Evolutionary conservation across 106 monocot genomes (phyloP).

Genomic region (Allium sativum): DNA sequence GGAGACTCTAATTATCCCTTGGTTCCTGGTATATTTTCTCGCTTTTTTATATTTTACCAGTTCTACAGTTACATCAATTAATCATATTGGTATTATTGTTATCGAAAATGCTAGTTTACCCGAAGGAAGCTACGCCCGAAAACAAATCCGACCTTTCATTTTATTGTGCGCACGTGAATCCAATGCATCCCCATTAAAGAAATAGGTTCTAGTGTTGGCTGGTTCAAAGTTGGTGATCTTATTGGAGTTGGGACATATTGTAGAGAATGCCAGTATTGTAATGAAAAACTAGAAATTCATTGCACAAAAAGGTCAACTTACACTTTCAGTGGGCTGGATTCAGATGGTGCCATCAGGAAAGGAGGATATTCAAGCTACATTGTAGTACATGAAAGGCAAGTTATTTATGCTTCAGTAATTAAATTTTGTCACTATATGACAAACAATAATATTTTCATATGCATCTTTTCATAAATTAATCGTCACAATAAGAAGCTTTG

Average conservation of each 20-base stretch:
- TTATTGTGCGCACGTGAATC: too few relatives aligned
- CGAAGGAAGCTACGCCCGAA: too few relatives aligned
- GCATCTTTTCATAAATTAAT: too few relatives aligned
- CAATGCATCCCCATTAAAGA: too few relatives aligned
- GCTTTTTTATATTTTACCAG: neutral
- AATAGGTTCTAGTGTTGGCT: slow-evolving; percentile 33
- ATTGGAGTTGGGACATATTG: slow-evolving; percentile 81
- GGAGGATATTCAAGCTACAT: slow-evolving; percentile 83
- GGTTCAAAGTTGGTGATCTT: slow-evolving; percentile 62
- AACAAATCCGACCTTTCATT: too few relatives aligned
- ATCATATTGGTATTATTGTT: neutral
- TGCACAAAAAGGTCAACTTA: slow-evolving; percentile 17
- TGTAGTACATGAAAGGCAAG: slow-evolving; percentile 79
- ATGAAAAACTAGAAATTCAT: slow-evolving; percentile 36
- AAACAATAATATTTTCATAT: too few relatives aligned
- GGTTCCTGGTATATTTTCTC: slow-evolving; percentile 52
- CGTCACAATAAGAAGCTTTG: too few relatives aligned
- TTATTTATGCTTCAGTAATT: neutral
- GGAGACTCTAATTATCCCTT: slow-evolving; percentile 57
- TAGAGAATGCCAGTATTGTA: slow-evolving; percentile 59
- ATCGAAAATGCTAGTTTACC: neutral
- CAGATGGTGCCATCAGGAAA: slow-evolving; percentile 71
- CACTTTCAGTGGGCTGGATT: slow-evolving; percentile 60
- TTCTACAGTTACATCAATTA: neutral
- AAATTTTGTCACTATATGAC: too few relatives aligned